Evolutionary conservation across 805 yeast genomes (phyloP).

Genomic region (Yamadazyma nakazawae): DNA sequence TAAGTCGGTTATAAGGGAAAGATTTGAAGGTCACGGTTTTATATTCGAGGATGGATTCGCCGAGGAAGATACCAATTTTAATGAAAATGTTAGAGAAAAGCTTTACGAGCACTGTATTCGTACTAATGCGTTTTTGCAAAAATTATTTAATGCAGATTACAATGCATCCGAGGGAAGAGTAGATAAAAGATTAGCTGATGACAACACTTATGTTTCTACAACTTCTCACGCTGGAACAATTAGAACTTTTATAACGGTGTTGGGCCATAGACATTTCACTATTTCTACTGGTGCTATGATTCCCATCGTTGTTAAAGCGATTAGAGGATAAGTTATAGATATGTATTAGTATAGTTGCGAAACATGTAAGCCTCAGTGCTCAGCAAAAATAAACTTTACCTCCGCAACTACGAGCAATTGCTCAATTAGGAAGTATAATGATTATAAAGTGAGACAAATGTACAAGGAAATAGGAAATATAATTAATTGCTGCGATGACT

Average conservation of each 20-base stretch:
- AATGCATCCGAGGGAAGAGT: constrained; percentile 4
- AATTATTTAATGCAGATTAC: constrained; percentile 20
- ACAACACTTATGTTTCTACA: constrained; percentile 32
- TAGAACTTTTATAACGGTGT: constrained; percentile 41
- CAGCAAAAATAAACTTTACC: neutral
- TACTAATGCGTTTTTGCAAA: constrained; percentile 42
- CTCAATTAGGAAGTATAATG: neutral
- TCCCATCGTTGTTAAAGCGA: constrained; percentile 51
- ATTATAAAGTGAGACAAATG: neutral
- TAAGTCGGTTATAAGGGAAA: constrained; percentile 32
- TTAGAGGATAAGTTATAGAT: constrained; percentile 10
- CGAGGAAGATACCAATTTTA: constrained; percentile 50
- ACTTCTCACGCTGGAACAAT: constrained; percentile 55
- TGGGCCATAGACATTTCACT: constrained; percentile 53
- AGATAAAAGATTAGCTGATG: constrained; percentile 12
- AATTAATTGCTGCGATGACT: neutral
- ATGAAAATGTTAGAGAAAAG: constrained; percentile 42
- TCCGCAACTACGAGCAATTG: neutral
- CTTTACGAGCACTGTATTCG: constrained; percentile 49
- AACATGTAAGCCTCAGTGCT: neutral
- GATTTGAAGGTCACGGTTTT: constrained; percentile 37
- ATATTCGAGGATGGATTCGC: constrained; percentile 40
- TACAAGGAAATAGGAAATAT: neutral
- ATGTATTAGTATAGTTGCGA: neutral
- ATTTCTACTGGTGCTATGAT: constrained; percentile 67